Conservation (phyloP, 129 eudicot genomes). For the carrot (Daucus carota) region DH1_v3.0 NC_030381.2:55773501-55774000, state of each 20-base stretch:
- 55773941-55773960: neutral
- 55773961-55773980: neutral
- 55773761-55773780: conserved; percentile 45
- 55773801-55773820: conserved; percentile 47
- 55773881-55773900: conserved; percentile 23
- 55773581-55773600: conserved; percentile 57
- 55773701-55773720: conserved; percentile 39
- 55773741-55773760: conserved; percentile 30
- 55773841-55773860: conserved; percentile 39
- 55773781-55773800: conserved; percentile 38
- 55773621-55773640: conserved; percentile 57
- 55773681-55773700: conserved; percentile 65
- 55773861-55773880: conserved; percentile 59
- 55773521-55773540: conserved; percentile 55
- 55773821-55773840: conserved; percentile 42
- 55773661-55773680: conserved; percentile 56
- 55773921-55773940: neutral
- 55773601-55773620: conserved; percentile 49
- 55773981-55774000: neutral
- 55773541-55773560: conserved; percentile 59
- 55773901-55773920: neutral
- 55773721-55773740: conserved; percentile 45
- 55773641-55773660: conserved; percentile 52
- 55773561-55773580: conserved; percentile 59
- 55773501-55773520: conserved; percentile 48